Evolutionary conservation across 2,329 filamentous ascomycete species (phyloP), one percentile per base, ranked within the genome.

Genomic region (Teratosphaeria destructans): DNA sequence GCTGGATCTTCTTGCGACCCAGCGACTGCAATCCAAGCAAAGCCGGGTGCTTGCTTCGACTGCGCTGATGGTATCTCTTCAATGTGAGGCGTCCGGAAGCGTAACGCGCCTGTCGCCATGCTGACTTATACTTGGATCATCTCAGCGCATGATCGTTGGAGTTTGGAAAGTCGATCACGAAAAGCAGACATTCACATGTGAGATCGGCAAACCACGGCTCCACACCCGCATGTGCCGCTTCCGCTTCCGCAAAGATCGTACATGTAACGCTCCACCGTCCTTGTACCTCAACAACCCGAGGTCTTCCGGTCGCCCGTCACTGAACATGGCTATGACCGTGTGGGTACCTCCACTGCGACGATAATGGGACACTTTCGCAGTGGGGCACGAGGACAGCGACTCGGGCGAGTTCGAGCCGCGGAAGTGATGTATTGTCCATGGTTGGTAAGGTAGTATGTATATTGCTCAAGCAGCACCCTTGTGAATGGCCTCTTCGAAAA

Each of bases 21-120:
- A 16, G 82, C 85, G 70, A 96, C 90, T 34, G 91, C 86, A 1
- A 96, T 89, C 72, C 96, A 96, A 12, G 90, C 90, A 88, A 91
- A 97, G 69, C 93, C 93, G 0, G 93, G 91, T 1, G 90, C 88
- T 16, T 85, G 85, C 62, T 84, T 85, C 19, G 70, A 70, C 32
- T 85, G 78, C 69, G 84, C 85, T 60, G 77, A 77, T 39, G 90
- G 88, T 60, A 96, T 79, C 67, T 95, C 87, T 74, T 95, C 86
- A 68, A 97, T 90, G 68, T 89, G 87, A 66, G 83, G 83, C 81
- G 85, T 86, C 16, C 67, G 66, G 60, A 72, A 72, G 19, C 69
- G 67, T 11, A 72, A 63, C 16, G 67, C 63, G 55, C 65, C 62
- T 35, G 63, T 57, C 52, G 64, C 63, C 64, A 67, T 66, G 27